These are phyloP conservation scores for Solanum pennellii DNA, from an alignment of 257 asterid genomes.

Conservation along the genomic window DNA sequence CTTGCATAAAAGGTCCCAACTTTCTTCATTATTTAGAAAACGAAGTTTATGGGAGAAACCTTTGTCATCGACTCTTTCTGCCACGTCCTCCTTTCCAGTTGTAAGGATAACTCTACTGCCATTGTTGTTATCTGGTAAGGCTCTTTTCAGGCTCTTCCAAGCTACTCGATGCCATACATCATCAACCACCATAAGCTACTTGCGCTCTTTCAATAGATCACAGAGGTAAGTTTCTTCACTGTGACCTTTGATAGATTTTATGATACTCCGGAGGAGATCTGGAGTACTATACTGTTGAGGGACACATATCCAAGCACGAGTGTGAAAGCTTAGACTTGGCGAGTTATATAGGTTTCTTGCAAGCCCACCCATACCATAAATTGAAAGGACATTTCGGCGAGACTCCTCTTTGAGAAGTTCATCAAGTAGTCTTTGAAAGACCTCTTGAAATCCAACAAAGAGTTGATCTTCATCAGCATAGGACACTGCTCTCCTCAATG, in stretches of 20 bases:
- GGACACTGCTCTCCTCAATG: background rate
- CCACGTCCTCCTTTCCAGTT: background rate
- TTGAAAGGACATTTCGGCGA: background rate
- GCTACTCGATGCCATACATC: background rate
- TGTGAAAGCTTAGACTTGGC: background rate
- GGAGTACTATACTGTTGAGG: background rate
- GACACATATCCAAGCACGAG: background rate
- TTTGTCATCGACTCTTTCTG: background rate
- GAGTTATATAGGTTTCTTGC: background rate
- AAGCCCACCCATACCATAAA: background rate
- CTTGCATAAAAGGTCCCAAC: background rate
- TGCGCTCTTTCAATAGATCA: too few species aligned
- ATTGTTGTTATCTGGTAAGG: background rate
- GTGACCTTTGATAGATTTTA: too few species aligned
- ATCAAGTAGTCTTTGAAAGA: background rate
- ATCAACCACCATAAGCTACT: too few species aligned
- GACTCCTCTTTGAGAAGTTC: background rate
- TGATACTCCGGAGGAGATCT: too few species aligned
- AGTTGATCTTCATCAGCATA: background rate
- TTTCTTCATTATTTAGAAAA: background rate
- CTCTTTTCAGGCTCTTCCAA: slow-evolving; percentile 1
- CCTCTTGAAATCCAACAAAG: background rate
- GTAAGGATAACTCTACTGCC: slow-evolving; percentile 7
- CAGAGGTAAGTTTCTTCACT: background rate
- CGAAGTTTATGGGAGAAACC: background rate